These are phyloP conservation scores for Auricularia cornea DNA, from an alignment of 768 basidiomycete species.

Conservation along the genomic window DNA sequence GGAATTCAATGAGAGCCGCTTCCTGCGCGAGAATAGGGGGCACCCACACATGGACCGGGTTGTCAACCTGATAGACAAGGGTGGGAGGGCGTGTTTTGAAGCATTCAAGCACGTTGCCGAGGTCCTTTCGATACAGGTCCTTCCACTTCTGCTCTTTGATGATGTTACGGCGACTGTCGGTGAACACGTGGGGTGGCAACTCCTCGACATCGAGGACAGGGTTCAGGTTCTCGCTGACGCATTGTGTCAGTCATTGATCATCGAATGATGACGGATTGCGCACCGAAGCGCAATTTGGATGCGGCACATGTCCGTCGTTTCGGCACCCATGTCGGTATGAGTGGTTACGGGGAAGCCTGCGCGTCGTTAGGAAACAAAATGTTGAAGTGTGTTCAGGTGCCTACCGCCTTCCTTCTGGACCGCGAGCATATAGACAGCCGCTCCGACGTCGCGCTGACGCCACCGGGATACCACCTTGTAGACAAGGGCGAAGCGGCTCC, in stretches of 20 bases:
- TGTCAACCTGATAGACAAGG: neutral
- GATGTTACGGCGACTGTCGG: neutral
- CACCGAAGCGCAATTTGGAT: neutral
- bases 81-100: neutral
- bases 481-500: neutral
- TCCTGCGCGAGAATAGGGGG: neutral
- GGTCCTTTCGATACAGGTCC: neutral
- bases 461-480: neutral
- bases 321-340: neutral
- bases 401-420: neutral
- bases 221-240: neutral
- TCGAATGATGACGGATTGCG: neutral
- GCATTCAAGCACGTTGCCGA: neutral
- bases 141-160: neutral
- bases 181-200: neutral
- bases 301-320: neutral
- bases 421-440: neutral
- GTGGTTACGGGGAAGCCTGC: neutral
- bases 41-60: neutral
- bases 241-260: neutral
- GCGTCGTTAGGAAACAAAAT: slow-evolving; percentile 7
- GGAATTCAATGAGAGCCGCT: neutral
- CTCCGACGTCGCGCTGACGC: neutral
- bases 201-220: neutral
- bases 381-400: slow-evolving; percentile 1